These are phyloP conservation scores for Pseudocohnilembus persalinus DNA, from an alignment of 169 alveolate genomes.

Conservation along the genomic window DNA sequence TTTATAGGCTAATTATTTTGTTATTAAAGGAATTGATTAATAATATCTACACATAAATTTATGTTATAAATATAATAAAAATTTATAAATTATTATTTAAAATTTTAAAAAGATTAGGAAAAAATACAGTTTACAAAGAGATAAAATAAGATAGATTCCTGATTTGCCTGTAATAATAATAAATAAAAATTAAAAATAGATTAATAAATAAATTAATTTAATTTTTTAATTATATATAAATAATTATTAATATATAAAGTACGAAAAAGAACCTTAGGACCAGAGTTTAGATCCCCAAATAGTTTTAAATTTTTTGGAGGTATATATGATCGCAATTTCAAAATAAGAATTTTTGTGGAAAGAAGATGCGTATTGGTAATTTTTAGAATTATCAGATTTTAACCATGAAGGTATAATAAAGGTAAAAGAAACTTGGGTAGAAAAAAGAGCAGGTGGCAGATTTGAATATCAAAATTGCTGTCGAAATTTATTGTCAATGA, in stretches of 20 bases:
- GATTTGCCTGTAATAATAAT: background rate
- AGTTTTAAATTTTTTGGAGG: constrained; percentile 1
- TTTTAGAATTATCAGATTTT: constrained; percentile 38
- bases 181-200: background rate
- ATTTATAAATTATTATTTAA: background rate
- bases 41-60: background rate
- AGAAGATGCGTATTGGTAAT: constrained; percentile 18
- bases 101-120: background rate
- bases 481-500: constrained; percentile 1
- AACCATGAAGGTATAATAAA: constrained; percentile 23
- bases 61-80: background rate
- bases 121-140: background rate
- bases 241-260: background rate
- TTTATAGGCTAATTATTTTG: background rate
- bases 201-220: background rate
- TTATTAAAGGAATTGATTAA: background rate
- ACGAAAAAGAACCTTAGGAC: constrained; percentile 5
- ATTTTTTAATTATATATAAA: too few relatives aligned
- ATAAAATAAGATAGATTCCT: background rate
- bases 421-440: constrained; percentile 27
- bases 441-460: constrained; percentile 35
- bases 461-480: constrained; percentile 26
- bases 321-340: background rate
- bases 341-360: constrained; percentile 4
- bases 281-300: background rate